A percentile compares a stretch with the other conserved stretches of the same genome.
These are phyloP conservation scores for Microbotryum silenes-acaulis DNA, from an alignment of 1,284 basidiomycete genomes.

Conservation along the genomic window DNA sequence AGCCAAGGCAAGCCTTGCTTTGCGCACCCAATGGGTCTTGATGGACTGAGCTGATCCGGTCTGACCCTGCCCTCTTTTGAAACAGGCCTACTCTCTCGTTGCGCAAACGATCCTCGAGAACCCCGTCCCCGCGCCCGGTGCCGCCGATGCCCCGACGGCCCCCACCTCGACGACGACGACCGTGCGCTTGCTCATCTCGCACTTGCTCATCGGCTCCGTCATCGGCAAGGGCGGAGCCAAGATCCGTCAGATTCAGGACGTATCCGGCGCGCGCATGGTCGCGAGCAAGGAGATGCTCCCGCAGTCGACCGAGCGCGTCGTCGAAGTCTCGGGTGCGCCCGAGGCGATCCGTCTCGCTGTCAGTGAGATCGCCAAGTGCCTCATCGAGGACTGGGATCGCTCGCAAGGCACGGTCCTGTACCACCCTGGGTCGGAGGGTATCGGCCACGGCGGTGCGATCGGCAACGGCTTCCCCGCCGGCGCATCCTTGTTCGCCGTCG, in stretches of 20 bases:
- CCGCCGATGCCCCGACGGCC: conserved; percentile 75
- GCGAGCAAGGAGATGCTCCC: conserved; percentile 98
- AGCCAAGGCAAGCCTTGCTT: conserved; percentile 55
- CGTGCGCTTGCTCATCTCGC: conserved; percentile 95
- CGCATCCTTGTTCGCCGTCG: conserved; percentile 4
- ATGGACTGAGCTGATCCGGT: not conserved
- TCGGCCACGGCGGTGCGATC: not conserved
- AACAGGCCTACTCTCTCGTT: conserved; percentile 87
- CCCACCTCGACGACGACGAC: conserved; percentile 95
- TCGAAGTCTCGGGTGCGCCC: conserved; percentile 96
- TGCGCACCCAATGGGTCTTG: not conserved
- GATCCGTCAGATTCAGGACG: conserved; percentile 99
- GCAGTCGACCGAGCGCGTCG: conserved; percentile 93
- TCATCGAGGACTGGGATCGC: conserved; percentile 94
- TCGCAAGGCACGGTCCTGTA: conserved; percentile 87
- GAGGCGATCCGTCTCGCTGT: conserved; percentile 99
- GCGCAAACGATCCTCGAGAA: conserved; percentile 77
- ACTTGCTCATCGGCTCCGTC: conserved; percentile 97
- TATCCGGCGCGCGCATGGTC: conserved; percentile 91
- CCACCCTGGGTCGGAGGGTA: conserved; percentile 76
- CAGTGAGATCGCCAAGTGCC: conserved; percentile 88
- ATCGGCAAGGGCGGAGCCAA: conserved; percentile 97
- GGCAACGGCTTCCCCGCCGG: conserved; percentile 13
- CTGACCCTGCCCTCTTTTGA: not conserved
- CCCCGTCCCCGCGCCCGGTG: conserved; percentile 43